Evolutionary conservation across 768 basidiomycete genomes (phyloP).

Genomic region (Rhizopogon salebrosus): DNA sequence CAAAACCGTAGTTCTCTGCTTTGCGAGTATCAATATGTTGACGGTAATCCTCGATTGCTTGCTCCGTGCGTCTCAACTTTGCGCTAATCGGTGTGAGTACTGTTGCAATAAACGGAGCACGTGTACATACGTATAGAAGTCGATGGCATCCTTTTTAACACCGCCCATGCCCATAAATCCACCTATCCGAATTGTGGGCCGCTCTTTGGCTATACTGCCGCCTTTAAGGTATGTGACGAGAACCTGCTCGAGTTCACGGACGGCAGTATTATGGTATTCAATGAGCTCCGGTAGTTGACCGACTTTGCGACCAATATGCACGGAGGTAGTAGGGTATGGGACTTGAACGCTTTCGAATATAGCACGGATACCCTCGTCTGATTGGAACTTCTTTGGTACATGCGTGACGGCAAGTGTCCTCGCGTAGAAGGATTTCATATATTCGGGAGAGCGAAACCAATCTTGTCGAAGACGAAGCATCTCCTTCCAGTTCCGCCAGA

Average conservation of each 20-base stretch:
- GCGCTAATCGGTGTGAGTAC: slow-evolving; percentile 25
- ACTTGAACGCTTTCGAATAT: slow-evolving; percentile 73
- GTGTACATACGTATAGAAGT: slow-evolving; percentile 77
- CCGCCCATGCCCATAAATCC: slow-evolving; percentile 83
- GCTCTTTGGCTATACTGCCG: slow-evolving; percentile 69
- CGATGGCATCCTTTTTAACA: slow-evolving; percentile 83
- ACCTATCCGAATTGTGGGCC: slow-evolving; percentile 79
- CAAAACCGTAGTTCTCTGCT: slow-evolving; percentile 89
- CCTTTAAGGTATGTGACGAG: slow-evolving; percentile 88
- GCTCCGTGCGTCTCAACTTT: slow-evolving; percentile 59
- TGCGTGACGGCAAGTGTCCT: slow-evolving; percentile 81
- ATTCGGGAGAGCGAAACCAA: slow-evolving; percentile 91
- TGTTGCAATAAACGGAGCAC: not conserved
- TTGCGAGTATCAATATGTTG: slow-evolving; percentile 65
- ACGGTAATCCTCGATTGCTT: slow-evolving; percentile 69
- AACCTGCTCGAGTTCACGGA: slow-evolving; percentile 85
- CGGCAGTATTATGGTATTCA: slow-evolving; percentile 89
- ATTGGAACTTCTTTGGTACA: slow-evolving; percentile 77
- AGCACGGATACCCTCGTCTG: slow-evolving; percentile 75
- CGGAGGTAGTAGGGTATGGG: slow-evolving; percentile 88
- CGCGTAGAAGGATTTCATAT: slow-evolving; percentile 87
- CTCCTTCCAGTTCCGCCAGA: slow-evolving; percentile 69
- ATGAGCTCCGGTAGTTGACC: slow-evolving; percentile 88
- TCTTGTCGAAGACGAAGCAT: slow-evolving; percentile 76
- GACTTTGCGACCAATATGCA: slow-evolving; percentile 83